These are phyloP conservation scores for Zea mays DNA, from an alignment of 176 grass and related monocot genomes.

Conservation along the genomic window DNA sequence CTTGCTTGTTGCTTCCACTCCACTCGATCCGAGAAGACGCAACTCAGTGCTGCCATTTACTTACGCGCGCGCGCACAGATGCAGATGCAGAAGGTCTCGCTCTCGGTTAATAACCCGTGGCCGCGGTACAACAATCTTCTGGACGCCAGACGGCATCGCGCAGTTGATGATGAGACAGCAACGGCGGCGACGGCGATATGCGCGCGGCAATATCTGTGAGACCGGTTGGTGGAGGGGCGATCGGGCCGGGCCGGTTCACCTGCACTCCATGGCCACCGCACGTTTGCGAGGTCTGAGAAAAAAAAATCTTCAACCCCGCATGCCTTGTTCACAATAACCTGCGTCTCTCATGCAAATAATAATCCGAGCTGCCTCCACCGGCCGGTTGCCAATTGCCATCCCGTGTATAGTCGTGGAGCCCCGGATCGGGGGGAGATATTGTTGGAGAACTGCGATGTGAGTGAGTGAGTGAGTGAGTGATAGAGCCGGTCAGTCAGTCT, in stretches of 20 bases:
- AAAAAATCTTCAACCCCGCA: not conserved
- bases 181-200: conserved; percentile 20
- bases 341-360: not conserved
- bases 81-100: no score
- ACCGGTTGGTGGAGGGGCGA: not conserved
- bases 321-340: conserved; percentile 1
- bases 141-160: not conserved
- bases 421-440: not conserved
- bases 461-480: not conserved
- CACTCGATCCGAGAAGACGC: not conserved
- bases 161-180: conserved; percentile 15
- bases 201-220: conserved; percentile 24
- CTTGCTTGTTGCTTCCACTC: conserved; percentile 19
- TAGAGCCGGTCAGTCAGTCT: not conserved
- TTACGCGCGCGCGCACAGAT: not conserved
- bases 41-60: not conserved
- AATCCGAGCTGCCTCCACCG: not conserved
- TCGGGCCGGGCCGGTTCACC: not conserved
- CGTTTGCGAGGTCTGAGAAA: not conserved
- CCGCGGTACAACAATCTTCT: not conserved
- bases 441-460: not conserved
- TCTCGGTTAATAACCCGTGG: not conserved
- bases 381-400: not conserved
- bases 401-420: not conserved
- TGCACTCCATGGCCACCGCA: not conserved